Percentiles rank a stretch among this genome's conserved stretches.
These are phyloP conservation scores for Adansonia digitata DNA, from an alignment of 345 rosid genomes.

Conservation along the genomic window DNA sequence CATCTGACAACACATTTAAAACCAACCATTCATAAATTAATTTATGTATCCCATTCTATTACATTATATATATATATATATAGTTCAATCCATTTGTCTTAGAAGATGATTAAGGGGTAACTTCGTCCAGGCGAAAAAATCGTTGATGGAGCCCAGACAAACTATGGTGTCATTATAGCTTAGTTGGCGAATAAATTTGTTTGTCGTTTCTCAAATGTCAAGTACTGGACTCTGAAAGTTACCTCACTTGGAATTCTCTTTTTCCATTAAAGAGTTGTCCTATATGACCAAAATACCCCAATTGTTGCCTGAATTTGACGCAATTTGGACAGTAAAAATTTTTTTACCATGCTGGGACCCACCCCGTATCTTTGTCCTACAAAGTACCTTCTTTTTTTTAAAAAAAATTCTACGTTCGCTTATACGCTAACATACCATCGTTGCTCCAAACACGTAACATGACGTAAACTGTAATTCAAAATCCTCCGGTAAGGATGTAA, in stretches of 20 bases:
- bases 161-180: slow-evolving; percentile 34
- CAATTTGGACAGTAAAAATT: neutral
- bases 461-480: neutral
- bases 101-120: slow-evolving; percentile 12
- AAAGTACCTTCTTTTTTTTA: neutral
- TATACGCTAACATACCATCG: slow-evolving; percentile 15
- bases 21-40: neutral
- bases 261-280: slow-evolving; percentile 28
- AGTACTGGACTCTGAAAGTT: neutral
- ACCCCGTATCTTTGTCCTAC: slow-evolving; percentile 42
- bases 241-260: slow-evolving; percentile 22
- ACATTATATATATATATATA: too few relatives aligned
- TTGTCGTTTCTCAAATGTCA: slow-evolving; percentile 42
- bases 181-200: slow-evolving; percentile 35
- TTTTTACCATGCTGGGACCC: slow-evolving; percentile 19
- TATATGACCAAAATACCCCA: slow-evolving; percentile 26
- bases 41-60: too few relatives aligned
- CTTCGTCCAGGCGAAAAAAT: slow-evolving; percentile 7
- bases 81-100: neutral
- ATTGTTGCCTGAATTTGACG: neutral
- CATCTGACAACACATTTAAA: slow-evolving; percentile 36
- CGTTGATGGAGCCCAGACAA: slow-evolving; percentile 27
- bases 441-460: neutral
- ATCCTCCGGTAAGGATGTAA: neutral
- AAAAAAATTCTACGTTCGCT: slow-evolving; percentile 8